Evolutionary conservation across 331 rosid species (phyloP), one percentile per base, ranked within the genome.

Genomic region (Spiraea crenata): DNA sequence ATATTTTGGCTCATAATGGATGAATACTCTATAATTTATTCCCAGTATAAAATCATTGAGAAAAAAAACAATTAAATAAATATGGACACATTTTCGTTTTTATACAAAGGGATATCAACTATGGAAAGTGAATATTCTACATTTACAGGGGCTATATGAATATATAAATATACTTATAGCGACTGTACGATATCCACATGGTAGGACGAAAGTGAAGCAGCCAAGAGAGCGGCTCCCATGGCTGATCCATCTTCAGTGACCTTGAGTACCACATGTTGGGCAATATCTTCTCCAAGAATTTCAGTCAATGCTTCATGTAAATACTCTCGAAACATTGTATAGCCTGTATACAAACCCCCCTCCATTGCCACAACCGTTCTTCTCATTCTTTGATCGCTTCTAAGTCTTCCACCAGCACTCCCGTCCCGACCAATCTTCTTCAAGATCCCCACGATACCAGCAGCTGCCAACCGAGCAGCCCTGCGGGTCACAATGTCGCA

Each of bases 381-480:
- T 61, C 68, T 87, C 75, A 89, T 83, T 77, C 78, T 81, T 51
- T 52, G 56, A 69, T 89, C 91, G 19, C 76, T 81, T 78, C 87
- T 87, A 71, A 74, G 79, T 77, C 88, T 83, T 38, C 84, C 88
- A 46, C 89, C 86, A 0, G 90, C 91, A 39, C 88, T 85, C 15
- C 97, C 97, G 66, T 90, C 97, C 71, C 95, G 81, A 17, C 95
- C 97, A 1, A 88, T 89, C 91, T 91, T 91, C 82, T 89, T 91
- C 80, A 91, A 81, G 80, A 91, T 89, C 34, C 97, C 96, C 7
- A 79, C 85, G 1, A 89, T 84, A 6, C 96, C 96, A 5, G 91
- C 92, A 59, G 93, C 97, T 12, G 85, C 93, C 75, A 89, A 69
- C 71, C 96, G 87, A 11, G 93, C 93, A 38, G 97, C 97, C 81